Evolutionary conservation across 129 eudicot species (phyloP).

Genomic region (Lonicera japonica): DNA sequence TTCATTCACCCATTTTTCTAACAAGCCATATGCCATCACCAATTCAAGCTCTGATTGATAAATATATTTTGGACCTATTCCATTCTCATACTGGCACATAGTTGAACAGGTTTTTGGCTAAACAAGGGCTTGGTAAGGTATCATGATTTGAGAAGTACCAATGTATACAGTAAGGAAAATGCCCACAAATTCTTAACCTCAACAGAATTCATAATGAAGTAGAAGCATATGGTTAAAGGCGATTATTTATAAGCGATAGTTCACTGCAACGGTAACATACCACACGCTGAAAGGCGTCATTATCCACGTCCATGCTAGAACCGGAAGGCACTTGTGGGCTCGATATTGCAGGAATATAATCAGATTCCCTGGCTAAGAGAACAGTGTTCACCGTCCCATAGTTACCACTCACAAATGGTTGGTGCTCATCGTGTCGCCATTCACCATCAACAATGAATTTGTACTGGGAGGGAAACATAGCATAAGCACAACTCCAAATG

Average conservation of each 20-base stretch:
- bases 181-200: background rate
- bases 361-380: conserved; percentile 55
- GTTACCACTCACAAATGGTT: conserved; percentile 61
- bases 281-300: conserved; percentile 67
- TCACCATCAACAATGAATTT: conserved; percentile 94
- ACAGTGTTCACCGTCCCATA: conserved; percentile 74
- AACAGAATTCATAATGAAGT: background rate
- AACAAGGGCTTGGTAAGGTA: too few relatives aligned
- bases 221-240: background rate
- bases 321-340: conserved; percentile 48
- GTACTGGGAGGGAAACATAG: conserved; percentile 42
- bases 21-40: too few relatives aligned
- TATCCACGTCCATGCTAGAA: conserved; percentile 89
- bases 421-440: conserved; percentile 86
- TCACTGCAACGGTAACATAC: conserved; percentile 27
- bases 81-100: too few relatives aligned
- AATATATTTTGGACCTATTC: too few relatives aligned
- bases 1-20: too few relatives aligned
- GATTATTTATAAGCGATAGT: background rate
- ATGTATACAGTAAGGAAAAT: background rate
- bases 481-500: background rate
- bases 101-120: too few relatives aligned
- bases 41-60: too few relatives aligned
- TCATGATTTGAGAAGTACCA: background rate
- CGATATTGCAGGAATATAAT: conserved; percentile 38